phyloP scores from a whole-genome alignment of 2,329 filamentous ascomycete genomes.

The Monilinia fructicola region DNA sequence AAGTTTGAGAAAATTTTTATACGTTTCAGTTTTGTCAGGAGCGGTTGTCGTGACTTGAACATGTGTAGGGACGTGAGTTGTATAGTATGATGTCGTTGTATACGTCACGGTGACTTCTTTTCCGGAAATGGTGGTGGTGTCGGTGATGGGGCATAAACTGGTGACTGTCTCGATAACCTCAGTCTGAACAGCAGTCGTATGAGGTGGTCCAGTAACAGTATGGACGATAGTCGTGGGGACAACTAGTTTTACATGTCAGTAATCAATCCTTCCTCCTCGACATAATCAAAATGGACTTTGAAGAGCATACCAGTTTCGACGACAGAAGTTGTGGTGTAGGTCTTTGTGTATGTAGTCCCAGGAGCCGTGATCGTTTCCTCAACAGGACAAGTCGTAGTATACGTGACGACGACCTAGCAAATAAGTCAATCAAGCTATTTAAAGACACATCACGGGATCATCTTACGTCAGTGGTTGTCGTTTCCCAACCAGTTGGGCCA shows the following conservation, averaged over 20 bases:
- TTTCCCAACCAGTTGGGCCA: conserved; percentile 20
- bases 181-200: neutral
- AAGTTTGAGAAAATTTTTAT: neutral
- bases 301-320: conserved; percentile 35
- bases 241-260: conserved; percentile 18
- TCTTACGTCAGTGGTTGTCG: conserved; percentile 23
- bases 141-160: conserved; percentile 41
- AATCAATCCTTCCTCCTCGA: neutral
- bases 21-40: neutral
- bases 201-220: conserved; percentile 17
- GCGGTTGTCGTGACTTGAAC: conserved; percentile 14
- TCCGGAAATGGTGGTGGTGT: conserved; percentile 23
- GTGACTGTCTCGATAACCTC: conserved; percentile 18
- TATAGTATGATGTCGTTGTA: conserved; percentile 16
- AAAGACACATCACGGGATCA: neutral
- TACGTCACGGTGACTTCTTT: conserved; percentile 14
- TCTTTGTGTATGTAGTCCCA: conserved; percentile 44
- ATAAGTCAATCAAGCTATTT: conserved; percentile 2
- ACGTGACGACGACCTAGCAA: conserved; percentile 19
- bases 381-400: conserved; percentile 20
- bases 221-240: conserved; percentile 27
- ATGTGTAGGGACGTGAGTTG: neutral
- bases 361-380: conserved; percentile 8
- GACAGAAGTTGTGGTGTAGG: conserved; percentile 48
- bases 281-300: neutral